Evolutionary conservation across 1,284 basidiomycete species (phyloP), one percentile per base, ranked within the genome.

Genomic region (Microbotryum lychnidis-dioicae): DNA sequence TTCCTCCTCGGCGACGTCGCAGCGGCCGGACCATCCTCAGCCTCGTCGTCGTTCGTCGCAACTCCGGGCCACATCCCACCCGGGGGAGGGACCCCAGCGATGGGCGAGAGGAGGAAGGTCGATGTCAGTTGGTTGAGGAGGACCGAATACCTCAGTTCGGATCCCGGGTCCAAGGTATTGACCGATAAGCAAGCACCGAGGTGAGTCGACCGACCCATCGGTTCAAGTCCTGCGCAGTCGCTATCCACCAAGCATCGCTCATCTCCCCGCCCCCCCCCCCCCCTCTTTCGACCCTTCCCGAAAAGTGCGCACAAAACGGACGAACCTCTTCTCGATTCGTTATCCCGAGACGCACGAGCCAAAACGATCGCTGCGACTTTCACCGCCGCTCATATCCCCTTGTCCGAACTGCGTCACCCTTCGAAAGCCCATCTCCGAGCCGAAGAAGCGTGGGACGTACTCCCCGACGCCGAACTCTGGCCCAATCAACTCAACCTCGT

Each of bases 51-150:
- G 68, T 69, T 54, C 69, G 69, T 9, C 64, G 63, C 49, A 54
- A 3, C 60, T 61, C 9, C 59, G 62, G 23, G 62, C 57, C 6
- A 56, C 65, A 8, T 50, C 61, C 23, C 60, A 56, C 0, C 51
- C 57, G 33, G 50, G 57, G 52, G 14, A 50, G 37, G 21, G 18
- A 42, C 37, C 37, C 37, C 37, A 42, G 37, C 50, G 42, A 58
- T 57, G 51, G 59, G 62, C 21, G 66, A 65, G 10, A 60, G 63
- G 47, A 68, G 73, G 59, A 63, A 72, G 21, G 68, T 73, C 9
- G 83, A 89, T 60, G 90, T 93, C 16, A 81, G 89, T 6, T 96
- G 91, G 91, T 79, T 96, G 62, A 81, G 91, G 57, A 89, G 87
- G 73, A 91, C 90, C 1, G 89, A 90, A 69, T 91, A 93, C 72